Base-by-base conservation (phyloP, 768 basidiomycete species). In the Lentinus tigrinus region DNA sequence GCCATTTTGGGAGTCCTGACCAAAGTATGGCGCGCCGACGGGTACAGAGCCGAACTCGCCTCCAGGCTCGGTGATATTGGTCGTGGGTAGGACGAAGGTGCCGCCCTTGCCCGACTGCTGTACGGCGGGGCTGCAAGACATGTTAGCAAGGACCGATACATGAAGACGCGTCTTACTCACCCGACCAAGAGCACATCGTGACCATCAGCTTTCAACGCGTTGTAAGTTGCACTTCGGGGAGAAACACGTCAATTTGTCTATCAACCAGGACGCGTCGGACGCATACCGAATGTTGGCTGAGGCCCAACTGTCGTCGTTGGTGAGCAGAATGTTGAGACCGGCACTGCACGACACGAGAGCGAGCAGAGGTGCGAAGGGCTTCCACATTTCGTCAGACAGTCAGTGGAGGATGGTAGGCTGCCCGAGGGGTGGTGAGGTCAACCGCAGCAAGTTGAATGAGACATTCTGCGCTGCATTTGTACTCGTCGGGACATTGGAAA, bases 261-360 rank as follows among this genome's bases (percentile, higher is more conserved):
- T 8, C 19, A 46, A 23, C 43, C 5, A 19, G 10, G 14, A 1
- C 23, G 19, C 13, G 24, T 4, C 8, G 9, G 43, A 26, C 7
- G 42, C 63, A 10, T 47, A 69, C 70, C 71, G 65, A 38, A 72
- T 70, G 57, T 72, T 72, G 7, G 71, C 71, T 10, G 70, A 67
- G n/a, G 70, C 71, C 71, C 71, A 70, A 38, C 67, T 70, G 47
- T 72, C 71, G 49, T 72, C 71, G 54, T 72, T 72, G 16, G 66
- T 69, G 50, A 72, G 54, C 46, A 72, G 50, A 39, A 72, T 69
- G 52, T 72, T 71, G 54, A 72, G 54, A 23, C 60, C 65, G 3
- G 61, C 52, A 7, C 53, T 57, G 14, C 53, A 58, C 26, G 63
- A 62, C 16, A 49, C 51, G 2, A 63, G 42, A 4, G 58, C 57